Evolutionary conservation across 1,284 basidiomycete species (phyloP).

Genomic region (Cryptococcus wingfieldii): DNA sequence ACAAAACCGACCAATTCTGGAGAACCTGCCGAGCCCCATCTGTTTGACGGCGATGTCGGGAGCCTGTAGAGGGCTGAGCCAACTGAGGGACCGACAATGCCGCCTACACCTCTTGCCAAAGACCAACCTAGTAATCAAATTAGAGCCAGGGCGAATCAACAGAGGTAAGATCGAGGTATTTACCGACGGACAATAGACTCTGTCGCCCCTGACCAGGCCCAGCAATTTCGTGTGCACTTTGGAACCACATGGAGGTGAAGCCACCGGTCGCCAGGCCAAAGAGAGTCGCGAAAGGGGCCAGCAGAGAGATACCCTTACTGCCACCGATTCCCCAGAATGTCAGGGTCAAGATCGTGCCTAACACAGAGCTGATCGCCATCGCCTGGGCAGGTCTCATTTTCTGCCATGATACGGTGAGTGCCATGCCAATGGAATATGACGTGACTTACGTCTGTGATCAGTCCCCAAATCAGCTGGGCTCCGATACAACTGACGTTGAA

Average conservation of each 20-base stretch:
- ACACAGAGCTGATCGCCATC: constrained; percentile 17
- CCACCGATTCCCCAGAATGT: constrained; percentile 22
- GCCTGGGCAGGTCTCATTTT: constrained; percentile 15
- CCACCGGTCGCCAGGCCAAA: constrained; percentile 22
- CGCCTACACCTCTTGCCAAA: constrained; percentile 15
- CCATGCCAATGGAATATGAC: not conserved
- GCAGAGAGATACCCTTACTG: constrained; percentile 11
- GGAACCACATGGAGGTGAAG: constrained; percentile 25
- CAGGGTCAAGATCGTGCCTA: constrained; percentile 15
- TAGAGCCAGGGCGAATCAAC: not conserved
- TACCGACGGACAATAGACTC: constrained; percentile 1
- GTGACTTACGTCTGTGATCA: constrained; percentile 21
- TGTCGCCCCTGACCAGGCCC: constrained; percentile 21
- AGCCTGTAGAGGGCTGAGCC: constrained; percentile 15
- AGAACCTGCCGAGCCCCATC: constrained; percentile 25
- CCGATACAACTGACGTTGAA: constrained; percentile 24
- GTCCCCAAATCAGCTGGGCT: constrained; percentile 24
- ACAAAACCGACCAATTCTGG: constrained; percentile 20
- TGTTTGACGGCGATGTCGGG: not conserved
- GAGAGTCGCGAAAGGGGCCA: constrained; percentile 18
- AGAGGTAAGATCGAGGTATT: not conserved
- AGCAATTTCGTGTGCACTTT: constrained; percentile 18
- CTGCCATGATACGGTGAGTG: constrained; percentile 1
- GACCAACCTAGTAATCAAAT: not conserved
- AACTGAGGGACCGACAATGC: constrained; percentile 18